Conservation (phyloP, 306 rosid genomes). For the Cucurbita ficifolia region DNA sequence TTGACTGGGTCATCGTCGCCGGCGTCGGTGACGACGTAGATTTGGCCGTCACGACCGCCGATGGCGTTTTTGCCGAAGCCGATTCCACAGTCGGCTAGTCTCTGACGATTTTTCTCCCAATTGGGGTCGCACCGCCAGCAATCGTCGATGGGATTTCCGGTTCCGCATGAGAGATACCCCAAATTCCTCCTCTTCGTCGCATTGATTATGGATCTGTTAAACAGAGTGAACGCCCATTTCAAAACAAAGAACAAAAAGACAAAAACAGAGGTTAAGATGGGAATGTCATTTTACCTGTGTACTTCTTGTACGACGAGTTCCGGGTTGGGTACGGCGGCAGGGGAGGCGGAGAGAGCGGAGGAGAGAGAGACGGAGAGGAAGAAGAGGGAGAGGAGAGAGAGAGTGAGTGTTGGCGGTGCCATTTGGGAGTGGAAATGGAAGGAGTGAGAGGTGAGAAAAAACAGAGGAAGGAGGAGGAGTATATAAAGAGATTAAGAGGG, state of each 20-base stretch:
- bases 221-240: neutral
- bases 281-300: constrained; percentile 35
- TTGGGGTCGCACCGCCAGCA: constrained; percentile 88
- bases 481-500: constrained; percentile 41
- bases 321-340: constrained; percentile 31
- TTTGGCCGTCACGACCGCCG: constrained; percentile 62
- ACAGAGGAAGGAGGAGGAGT: constrained; percentile 12
- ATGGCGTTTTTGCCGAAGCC: constrained; percentile 86
- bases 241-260: neutral
- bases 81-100: constrained; percentile 83
- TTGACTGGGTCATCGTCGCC: constrained; percentile 45
- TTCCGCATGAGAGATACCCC: constrained; percentile 72
- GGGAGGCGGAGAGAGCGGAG: constrained; percentile 10
- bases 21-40: constrained; percentile 72
- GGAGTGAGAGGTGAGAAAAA: neutral
- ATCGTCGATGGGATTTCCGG: constrained; percentile 90
- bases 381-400: neutral
- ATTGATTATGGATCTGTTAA: constrained; percentile 41
- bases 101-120: constrained; percentile 78
- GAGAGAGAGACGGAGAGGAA: constrained; percentile 18
- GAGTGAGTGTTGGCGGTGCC: constrained; percentile 7
- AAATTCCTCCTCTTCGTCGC: constrained; percentile 58
- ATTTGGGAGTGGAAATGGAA: neutral
- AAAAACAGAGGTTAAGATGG: neutral
- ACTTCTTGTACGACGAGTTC: constrained; percentile 41